Percentiles rank a stretch among this genome's conserved stretches.
Evolutionary conservation across 2,329 filamentous ascomycete genomes (phyloP).

Genomic region (Fusarium torreyae): DNA sequence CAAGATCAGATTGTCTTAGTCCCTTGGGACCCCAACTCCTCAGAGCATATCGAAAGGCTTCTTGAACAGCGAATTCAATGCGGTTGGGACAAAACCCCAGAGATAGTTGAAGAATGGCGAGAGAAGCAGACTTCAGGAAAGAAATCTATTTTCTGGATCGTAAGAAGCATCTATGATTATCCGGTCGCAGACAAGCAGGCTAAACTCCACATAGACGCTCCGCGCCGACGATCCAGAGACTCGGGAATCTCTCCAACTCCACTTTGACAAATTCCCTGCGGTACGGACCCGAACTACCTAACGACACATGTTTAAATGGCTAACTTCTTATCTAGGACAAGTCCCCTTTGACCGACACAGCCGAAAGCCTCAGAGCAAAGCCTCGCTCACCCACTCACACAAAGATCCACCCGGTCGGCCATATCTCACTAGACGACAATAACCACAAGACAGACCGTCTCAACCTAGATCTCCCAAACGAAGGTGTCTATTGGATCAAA

Average conservation of each 20-base stretch:
- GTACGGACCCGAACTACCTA: slow-evolving; percentile 3
- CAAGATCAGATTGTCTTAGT: slow-evolving; percentile 33
- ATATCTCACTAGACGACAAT: slow-evolving; percentile 46
- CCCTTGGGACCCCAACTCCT: slow-evolving; percentile 46
- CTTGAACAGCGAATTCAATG: slow-evolving; percentile 40
- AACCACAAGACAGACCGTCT: slow-evolving; percentile 32
- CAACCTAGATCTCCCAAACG: slow-evolving; percentile 35
- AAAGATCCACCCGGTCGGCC: slow-evolving; percentile 42
- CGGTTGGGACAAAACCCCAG: slow-evolving; percentile 38
- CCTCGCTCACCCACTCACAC: slow-evolving; percentile 30
- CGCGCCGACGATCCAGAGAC: slow-evolving; percentile 11
- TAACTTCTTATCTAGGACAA: slow-evolving; percentile 24
- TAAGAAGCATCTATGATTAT: not conserved
- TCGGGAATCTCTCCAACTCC: slow-evolving; percentile 16
- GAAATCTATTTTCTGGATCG: slow-evolving; percentile 50
- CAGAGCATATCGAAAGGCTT: slow-evolving; percentile 28
- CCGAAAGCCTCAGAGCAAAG: slow-evolving; percentile 27
- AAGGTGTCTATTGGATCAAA: slow-evolving; percentile 52
- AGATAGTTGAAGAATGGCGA: slow-evolving; percentile 38
- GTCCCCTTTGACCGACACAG: slow-evolving; percentile 35
- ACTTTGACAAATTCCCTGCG: slow-evolving; percentile 35
- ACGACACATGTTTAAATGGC: no score
- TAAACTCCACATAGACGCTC: slow-evolving; percentile 29
- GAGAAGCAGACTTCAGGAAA: slow-evolving; percentile 31
- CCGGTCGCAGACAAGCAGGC: not conserved